phyloP scores from a whole-genome alignment of 1,284 basidiomycete genomes.

The Trichosporon asahii region DNA sequence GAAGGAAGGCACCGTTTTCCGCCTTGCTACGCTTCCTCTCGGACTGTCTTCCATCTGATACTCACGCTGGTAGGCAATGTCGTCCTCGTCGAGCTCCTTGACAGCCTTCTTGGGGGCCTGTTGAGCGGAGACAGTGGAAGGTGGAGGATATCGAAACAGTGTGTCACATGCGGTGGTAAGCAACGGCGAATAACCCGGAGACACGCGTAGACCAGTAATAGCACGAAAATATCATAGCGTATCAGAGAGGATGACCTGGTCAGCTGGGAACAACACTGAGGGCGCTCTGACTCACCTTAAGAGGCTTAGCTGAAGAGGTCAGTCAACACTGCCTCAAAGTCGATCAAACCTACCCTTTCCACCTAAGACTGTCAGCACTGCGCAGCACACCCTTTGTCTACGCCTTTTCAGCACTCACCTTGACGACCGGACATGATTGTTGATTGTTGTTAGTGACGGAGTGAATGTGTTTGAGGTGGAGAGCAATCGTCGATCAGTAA shows the following conservation, averaged over 20 bases:
- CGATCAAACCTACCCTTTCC: slow-evolving; percentile 13
- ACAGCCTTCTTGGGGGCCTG: slow-evolving; percentile 25
- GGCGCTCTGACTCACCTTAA: slow-evolving; percentile 24
- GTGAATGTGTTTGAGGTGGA: not conserved
- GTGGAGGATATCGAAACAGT: not conserved
- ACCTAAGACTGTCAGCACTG: slow-evolving; percentile 10
- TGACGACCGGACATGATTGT: slow-evolving; percentile 27
- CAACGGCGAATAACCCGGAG: too few relatives aligned
- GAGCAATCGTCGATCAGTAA: slow-evolving; percentile 4
- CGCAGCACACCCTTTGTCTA: not conserved
- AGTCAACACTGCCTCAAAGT: not conserved
- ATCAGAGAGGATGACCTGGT: not conserved
- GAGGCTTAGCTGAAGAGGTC: slow-evolving; percentile 25
- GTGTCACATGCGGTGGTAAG: not conserved
- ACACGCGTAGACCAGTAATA: too few relatives aligned
- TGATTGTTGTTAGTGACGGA: slow-evolving; percentile 6
- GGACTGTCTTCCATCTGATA: not conserved
- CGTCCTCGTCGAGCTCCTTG: slow-evolving; percentile 42
- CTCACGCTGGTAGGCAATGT: slow-evolving; percentile 33
- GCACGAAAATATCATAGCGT: too few relatives aligned
- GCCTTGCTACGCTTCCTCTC: too few relatives aligned
- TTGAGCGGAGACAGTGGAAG: not conserved
- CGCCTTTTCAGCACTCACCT: slow-evolving; percentile 16
- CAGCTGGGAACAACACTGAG: not conserved
- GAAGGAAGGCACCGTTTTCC: too few relatives aligned